A percentile compares a stretch with the other conserved stretches of the same genome.
Evolutionary conservation across 2,329 filamentous ascomycete genomes (phyloP).

Genomic region (Diaporthe sp.): DNA sequence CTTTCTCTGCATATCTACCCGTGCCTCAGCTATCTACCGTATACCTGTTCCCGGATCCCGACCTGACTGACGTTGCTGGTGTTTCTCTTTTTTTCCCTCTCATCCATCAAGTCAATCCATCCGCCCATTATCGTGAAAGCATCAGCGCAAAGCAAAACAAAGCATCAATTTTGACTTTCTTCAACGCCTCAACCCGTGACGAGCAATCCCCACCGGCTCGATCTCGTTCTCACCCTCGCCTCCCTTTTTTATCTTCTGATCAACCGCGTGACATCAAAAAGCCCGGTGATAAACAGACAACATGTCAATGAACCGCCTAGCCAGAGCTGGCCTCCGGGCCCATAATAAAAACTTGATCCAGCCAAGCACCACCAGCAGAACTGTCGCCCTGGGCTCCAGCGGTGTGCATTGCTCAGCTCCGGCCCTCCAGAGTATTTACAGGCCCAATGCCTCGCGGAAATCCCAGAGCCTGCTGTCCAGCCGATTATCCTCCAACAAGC

Average conservation of each 20-base stretch:
- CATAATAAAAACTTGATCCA: conserved; percentile 31
- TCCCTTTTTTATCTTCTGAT: too few relatives aligned
- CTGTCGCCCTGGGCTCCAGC: conserved; percentile 7
- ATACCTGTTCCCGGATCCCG: neutral
- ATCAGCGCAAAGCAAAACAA: neutral
- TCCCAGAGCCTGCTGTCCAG: conserved; percentile 2
- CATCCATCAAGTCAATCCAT: too few relatives aligned
- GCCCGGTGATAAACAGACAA: neutral
- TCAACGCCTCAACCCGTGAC: neutral
- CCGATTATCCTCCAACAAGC: neutral
- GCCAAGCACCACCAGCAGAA: neutral
- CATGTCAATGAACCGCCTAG: conserved; percentile 20
- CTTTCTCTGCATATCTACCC: neutral
- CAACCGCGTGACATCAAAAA: conserved; percentile 5
- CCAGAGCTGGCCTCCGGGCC: conserved; percentile 23
- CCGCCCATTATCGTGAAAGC: neutral
- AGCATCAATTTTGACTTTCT: neutral
- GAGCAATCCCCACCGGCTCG: conserved; percentile 8
- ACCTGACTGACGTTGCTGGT: neutral
- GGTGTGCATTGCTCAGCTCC: conserved; percentile 17
- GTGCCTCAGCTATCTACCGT: neutral
- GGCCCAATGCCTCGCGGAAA: neutral
- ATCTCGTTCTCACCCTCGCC: neutral
- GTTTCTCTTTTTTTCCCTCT: neutral
- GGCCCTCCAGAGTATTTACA: conserved; percentile 11